Evolutionary conservation across 2,329 filamentous ascomycete species (phyloP).

Genomic region (Blastomyces percursus): DNA sequence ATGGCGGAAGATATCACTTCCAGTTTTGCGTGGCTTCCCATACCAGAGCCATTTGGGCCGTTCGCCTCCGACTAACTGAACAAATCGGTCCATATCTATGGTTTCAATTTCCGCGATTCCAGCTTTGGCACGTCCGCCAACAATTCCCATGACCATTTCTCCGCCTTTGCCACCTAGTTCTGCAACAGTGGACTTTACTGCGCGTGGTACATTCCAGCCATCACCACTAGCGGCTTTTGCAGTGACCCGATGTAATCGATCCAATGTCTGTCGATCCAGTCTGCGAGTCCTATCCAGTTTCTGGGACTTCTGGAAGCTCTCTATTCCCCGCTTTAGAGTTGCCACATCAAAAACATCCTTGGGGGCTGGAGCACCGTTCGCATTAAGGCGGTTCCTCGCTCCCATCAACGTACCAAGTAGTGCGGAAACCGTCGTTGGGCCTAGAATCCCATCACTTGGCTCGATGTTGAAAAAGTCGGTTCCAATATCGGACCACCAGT

Average conservation of each 20-base stretch:
- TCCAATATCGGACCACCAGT: constrained; percentile 95
- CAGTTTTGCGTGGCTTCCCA: constrained; percentile 66
- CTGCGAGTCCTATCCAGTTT: constrained; percentile 68
- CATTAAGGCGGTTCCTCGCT: constrained; percentile 77
- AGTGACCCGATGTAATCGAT: constrained; percentile 69
- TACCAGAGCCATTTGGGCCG: constrained; percentile 90
- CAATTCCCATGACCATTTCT: constrained; percentile 92
- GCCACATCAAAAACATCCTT: constrained; percentile 89
- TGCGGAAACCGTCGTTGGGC: constrained; percentile 81
- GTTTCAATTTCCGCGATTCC: constrained; percentile 91
- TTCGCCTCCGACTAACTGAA: constrained; percentile 66
- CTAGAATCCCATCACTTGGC: constrained; percentile 82
- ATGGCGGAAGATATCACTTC: constrained; percentile 23
- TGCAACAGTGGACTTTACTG: constrained; percentile 88
- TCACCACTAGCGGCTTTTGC: constrained; percentile 83
- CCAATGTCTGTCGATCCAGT: constrained; percentile 72
- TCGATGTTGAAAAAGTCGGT: constrained; percentile 87
- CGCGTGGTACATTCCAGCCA: constrained; percentile 82
- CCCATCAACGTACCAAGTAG: constrained; percentile 81
- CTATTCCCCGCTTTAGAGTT: constrained; percentile 70
- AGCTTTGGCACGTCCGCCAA: constrained; percentile 72
- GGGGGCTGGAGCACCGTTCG: constrained; percentile 67
- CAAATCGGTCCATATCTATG: constrained; percentile 73
- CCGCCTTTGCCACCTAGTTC: constrained; percentile 90
- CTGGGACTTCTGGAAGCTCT: constrained; percentile 79